Evolutionary conservation across 2,329 filamentous ascomycete species (phyloP).

Genomic region (Apiospora phragmitis): DNA sequence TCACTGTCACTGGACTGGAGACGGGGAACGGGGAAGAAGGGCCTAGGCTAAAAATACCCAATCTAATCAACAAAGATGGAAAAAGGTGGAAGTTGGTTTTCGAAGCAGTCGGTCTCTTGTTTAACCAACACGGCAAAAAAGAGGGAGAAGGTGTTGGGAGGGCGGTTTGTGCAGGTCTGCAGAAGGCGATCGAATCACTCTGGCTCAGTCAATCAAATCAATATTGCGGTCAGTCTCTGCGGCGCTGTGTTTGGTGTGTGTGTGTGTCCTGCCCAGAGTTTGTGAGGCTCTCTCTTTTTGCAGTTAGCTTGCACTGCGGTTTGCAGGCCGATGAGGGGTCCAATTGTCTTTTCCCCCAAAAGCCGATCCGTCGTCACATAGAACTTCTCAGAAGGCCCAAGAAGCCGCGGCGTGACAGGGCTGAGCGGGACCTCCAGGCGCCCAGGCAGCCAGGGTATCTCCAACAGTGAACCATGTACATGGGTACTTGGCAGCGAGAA

Average conservation of each 20-base stretch:
- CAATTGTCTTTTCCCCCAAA: background rate
- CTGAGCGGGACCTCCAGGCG: background rate
- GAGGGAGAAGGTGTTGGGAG: background rate
- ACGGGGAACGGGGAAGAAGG: background rate
- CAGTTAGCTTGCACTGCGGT: background rate
- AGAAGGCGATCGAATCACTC: background rate
- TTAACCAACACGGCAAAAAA: background rate
- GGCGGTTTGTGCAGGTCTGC: background rate
- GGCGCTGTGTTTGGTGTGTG: background rate
- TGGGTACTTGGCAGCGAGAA: no score
- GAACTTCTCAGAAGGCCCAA: constrained; percentile 11
- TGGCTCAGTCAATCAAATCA: background rate
- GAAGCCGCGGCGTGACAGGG: constrained; percentile 10
- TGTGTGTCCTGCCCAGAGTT: background rate
- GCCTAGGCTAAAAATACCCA: constrained; percentile 1
- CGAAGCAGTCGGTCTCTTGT: background rate
- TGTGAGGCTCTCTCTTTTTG: constrained; percentile 1
- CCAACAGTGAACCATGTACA: background rate
- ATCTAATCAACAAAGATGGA: constrained; percentile 2
- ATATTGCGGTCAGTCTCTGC: constrained; percentile 4
- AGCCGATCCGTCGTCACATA: constrained; percentile 8
- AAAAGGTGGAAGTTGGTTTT: background rate
- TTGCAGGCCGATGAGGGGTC: constrained; percentile 1
- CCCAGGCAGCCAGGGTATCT: background rate
- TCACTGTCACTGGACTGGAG: no score